Conservation (phyloP, 768 basidiomycete genomes). For the Guyanaporus albipodus region DNA sequence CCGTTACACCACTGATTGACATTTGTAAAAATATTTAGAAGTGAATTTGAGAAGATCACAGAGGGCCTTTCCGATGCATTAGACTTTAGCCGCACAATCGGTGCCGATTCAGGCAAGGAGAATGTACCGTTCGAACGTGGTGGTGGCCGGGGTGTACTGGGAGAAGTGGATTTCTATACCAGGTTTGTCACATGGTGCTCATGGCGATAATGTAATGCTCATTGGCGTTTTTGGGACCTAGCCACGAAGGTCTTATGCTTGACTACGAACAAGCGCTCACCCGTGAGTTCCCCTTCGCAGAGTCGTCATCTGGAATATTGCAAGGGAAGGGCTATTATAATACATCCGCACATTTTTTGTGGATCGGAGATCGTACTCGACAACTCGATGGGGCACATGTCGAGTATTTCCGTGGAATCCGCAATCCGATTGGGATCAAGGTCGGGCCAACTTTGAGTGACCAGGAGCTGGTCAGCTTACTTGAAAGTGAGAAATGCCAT, state of each 20-base stretch:
- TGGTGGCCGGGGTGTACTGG: slow-evolving; percentile 65
- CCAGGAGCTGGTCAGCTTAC: slow-evolving; percentile 70
- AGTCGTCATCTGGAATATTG: slow-evolving; percentile 10
- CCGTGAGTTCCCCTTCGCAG: slow-evolving; percentile 51
- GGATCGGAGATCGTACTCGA: slow-evolving; percentile 96
- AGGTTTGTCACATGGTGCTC: slow-evolving; percentile 47
- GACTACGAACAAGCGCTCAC: slow-evolving; percentile 92
- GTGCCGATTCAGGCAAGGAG: slow-evolving; percentile 52
- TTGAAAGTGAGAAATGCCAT: slow-evolving; percentile 57
- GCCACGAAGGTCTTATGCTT: slow-evolving; percentile 92
- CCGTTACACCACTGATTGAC: slow-evolving; percentile 13
- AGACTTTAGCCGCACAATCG: slow-evolving; percentile 90
- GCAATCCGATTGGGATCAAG: slow-evolving; percentile 95
- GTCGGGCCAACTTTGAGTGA: slow-evolving; percentile 84
- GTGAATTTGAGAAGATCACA: slow-evolving; percentile 83
- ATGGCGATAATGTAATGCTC: neutral
- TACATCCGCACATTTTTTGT: slow-evolving; percentile 90
- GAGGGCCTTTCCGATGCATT: slow-evolving; percentile 85
- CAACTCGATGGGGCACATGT: slow-evolving; percentile 92
- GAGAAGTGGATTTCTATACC: slow-evolving; percentile 92
- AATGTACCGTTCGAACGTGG: slow-evolving; percentile 61
- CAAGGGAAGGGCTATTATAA: slow-evolving; percentile 64
- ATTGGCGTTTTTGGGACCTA: slow-evolving; percentile 26
- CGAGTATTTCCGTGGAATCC: slow-evolving; percentile 89
- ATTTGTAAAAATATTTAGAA: slow-evolving; percentile 35